Base-by-base conservation (phyloP, 23 red algal genomes). In the Gracilaria domingensis region DNA sequence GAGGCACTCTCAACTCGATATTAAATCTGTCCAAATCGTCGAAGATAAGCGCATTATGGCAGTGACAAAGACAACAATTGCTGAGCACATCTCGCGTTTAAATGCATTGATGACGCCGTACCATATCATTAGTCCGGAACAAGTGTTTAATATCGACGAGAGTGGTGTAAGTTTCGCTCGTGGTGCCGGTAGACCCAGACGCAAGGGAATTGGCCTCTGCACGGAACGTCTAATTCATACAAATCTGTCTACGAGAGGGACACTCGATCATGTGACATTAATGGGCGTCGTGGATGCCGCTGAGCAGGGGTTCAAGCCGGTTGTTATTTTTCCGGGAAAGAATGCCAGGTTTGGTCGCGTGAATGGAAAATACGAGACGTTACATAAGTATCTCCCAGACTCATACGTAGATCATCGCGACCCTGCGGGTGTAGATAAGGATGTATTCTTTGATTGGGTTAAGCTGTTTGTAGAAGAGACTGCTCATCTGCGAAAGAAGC, bases 251-350 rank as follows among this genome's bases (percentile, higher is more conserved):
- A n/a, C n/a, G n/a, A n/a, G n/a, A n/a, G n/a, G n/a, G n/a, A n/a
- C n/a, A 51, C 0, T n/a, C 44, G 66, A 84, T 8, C 47, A 77
- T 77, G 67, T 77, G 32, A 88, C 25, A 57, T 12, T 88, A n/a
- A 79, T 75, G 40, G 18, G 8, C 8, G 65, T 33, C n/a, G 66
- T 88, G 9, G 61, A 36, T 32, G 66, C 85, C 13, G 35, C 21
- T 17, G 85, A 66, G 20, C 17, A 32, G 14, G 20, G 8, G 12
- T 88, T 59, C 25, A 76, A n/a, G 58, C 66, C 65, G 20, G 32
- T 88, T 47, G 67, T 76, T 33, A 66, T 76, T 25, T 79, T 75
- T 79, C 85, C 65, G 0, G 85, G 85, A 7, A 88, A 55, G 51
- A 39, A 49, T 1, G 8, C 61, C 28, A 40, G 74, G 34, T 88